Evolutionary conservation across 352 stramenopile species (phyloP).

Genomic region (Lagenidium giganteum): DNA sequence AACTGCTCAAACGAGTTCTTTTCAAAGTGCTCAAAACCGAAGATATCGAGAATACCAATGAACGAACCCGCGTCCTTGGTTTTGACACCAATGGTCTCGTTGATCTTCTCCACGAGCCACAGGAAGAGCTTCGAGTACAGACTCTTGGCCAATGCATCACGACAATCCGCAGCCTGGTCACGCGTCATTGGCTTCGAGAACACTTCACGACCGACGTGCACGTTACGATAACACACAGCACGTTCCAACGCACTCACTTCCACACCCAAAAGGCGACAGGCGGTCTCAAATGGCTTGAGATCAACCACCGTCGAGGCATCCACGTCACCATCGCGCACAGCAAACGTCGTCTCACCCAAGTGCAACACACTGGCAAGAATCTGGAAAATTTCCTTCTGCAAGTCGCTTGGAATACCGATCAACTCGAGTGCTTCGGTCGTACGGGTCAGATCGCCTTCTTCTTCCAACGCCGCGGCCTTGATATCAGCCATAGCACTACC

Average conservation of each 20-base stretch:
- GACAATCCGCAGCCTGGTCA: slow-evolving; percentile 74
- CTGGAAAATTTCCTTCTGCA: slow-evolving; percentile 84
- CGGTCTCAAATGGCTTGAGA: slow-evolving; percentile 45
- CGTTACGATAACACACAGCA: slow-evolving; percentile 74
- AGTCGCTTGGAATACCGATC: slow-evolving; percentile 80
- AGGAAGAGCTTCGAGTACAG: slow-evolving; percentile 94
- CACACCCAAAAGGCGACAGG: slow-evolving; percentile 56
- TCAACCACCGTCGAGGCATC: slow-evolving; percentile 67
- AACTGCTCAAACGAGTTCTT: slow-evolving; percentile 92
- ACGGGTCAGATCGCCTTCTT: slow-evolving; percentile 52
- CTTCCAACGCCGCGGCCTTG: slow-evolving; percentile 34
- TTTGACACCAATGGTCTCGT: slow-evolving; percentile 83
- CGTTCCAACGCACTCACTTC: slow-evolving; percentile 48
- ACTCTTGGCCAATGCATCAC: slow-evolving; percentile 94
- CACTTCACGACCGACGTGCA: slow-evolving; percentile 78
- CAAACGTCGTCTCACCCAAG: slow-evolving; percentile 88
- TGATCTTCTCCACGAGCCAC: slow-evolving; percentile 94
- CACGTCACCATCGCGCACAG: slow-evolving; percentile 59
- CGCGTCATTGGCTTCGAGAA: slow-evolving; percentile 81
- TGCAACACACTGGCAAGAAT: slow-evolving; percentile 89
- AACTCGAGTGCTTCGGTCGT: slow-evolving; percentile 86
- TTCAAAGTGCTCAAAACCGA: slow-evolving; percentile 91
- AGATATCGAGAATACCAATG: slow-evolving; percentile 93
- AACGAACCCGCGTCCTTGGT: slow-evolving; percentile 47
- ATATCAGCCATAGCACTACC: slow-evolving; percentile 8